Evolutionary conservation across 1,139 yeast genomes (phyloP).

Genomic region (Candida glucosophila): DNA sequence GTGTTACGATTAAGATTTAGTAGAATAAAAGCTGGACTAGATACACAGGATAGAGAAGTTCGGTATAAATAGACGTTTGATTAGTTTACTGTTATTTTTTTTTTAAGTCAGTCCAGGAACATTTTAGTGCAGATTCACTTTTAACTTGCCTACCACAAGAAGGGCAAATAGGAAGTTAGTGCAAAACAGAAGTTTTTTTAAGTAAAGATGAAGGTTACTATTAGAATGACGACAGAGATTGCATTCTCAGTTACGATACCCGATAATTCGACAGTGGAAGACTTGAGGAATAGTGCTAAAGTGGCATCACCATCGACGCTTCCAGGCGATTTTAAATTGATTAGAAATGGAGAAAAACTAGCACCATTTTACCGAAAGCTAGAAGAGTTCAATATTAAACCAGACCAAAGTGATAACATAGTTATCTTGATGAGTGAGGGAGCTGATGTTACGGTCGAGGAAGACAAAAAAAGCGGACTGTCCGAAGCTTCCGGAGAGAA

Average conservation of each 20-base stretch:
- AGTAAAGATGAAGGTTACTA: conserved; percentile 28
- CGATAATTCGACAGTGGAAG: conserved; percentile 41
- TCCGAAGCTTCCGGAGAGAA: conserved; percentile 6
- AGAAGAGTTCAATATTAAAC: conserved; percentile 14
- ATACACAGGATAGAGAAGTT: too few relatives aligned
- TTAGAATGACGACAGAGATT: conserved; percentile 35
- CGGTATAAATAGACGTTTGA: too few relatives aligned
- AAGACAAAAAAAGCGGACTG: conserved; percentile 7
- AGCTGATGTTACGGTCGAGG: conserved; percentile 12
- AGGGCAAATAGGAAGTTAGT: too few relatives aligned
- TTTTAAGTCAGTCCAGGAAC: too few relatives aligned
- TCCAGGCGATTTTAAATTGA: conserved; percentile 39
- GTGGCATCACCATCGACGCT: conserved; percentile 33
- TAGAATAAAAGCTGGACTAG: too few relatives aligned
- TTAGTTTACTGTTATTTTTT: too few relatives aligned
- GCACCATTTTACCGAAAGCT: conserved; percentile 21
- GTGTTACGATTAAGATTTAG: too few relatives aligned
- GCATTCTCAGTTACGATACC: conserved; percentile 38
- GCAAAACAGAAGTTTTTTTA: too few relatives aligned
- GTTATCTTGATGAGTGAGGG: conserved; percentile 40
- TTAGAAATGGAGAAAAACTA: conserved; percentile 44
- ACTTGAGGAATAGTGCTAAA: conserved; percentile 35
- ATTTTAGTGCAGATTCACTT: too few relatives aligned
- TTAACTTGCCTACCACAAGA: too few relatives aligned
- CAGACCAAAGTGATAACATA: conserved; percentile 17